Evolutionary conservation across 352 stramenopile species (phyloP).

Genomic region (Halophytophthora polymorphica): DNA sequence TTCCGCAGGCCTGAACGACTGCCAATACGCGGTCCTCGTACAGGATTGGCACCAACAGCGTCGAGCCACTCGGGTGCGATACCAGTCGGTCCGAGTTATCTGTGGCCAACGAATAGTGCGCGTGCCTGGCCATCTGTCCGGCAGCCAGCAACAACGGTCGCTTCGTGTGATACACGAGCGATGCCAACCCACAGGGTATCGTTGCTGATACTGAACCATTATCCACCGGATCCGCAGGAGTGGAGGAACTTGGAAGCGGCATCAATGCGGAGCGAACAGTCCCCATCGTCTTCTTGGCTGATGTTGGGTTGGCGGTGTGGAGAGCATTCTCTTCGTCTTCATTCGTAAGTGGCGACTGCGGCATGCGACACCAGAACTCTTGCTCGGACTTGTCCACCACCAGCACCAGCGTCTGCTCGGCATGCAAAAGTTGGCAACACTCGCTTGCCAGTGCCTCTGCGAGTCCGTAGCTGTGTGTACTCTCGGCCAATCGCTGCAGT

Average conservation of each 20-base stretch:
- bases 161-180: slow-evolving; percentile 66
- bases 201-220: not conserved
- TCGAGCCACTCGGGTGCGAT: slow-evolving; percentile 50
- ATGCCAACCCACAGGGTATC: slow-evolving; percentile 50
- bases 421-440: slow-evolving; percentile 39
- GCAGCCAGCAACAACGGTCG: slow-evolving; percentile 54
- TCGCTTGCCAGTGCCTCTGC: slow-evolving; percentile 48
- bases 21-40: slow-evolving; percentile 33
- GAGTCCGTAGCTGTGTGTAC: slow-evolving; percentile 59
- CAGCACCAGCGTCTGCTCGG: slow-evolving; percentile 67
- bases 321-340: not conserved
- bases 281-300: slow-evolving; percentile 12
- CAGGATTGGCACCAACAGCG: slow-evolving; percentile 53
- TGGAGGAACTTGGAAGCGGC: slow-evolving; percentile 9
- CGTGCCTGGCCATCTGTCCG: slow-evolving; percentile 40
- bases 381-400: slow-evolving; percentile 68
- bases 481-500: slow-evolving; percentile 52
- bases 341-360: slow-evolving; percentile 5
- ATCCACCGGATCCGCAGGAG: not conserved
- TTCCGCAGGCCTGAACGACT: slow-evolving; percentile 65
- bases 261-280: slow-evolving; percentile 47
- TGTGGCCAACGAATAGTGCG: slow-evolving; percentile 44
- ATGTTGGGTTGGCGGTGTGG: slow-evolving; percentile 13
- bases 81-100: slow-evolving; percentile 69
- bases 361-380: slow-evolving; percentile 74